These are phyloP conservation scores for Xanthoceras sorbifolium DNA, from an alignment of 345 rosid species.

Conservation along the genomic window DNA sequence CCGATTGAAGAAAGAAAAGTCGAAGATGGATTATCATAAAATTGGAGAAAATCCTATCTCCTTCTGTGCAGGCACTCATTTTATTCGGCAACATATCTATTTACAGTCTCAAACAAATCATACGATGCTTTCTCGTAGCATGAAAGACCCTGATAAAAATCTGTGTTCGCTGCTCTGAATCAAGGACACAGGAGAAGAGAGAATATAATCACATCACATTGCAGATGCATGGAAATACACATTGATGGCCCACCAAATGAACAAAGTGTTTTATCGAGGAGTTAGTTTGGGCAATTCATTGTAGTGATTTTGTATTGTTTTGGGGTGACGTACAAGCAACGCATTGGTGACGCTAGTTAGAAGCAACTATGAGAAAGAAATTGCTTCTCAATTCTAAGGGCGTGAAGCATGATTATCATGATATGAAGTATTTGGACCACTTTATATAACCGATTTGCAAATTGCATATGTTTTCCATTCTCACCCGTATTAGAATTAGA, in stretches of 20 bases:
- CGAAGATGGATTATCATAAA: background rate
- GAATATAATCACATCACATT: background rate
- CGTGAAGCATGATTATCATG: background rate
- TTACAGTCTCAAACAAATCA: background rate
- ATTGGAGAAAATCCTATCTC: background rate
- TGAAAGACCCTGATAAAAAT: background rate
- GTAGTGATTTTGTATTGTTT: background rate
- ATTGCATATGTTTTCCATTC: no score
- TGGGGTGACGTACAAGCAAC: constrained; percentile 5
- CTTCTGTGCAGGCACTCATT: background rate
- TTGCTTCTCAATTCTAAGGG: background rate
- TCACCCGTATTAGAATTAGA: background rate
- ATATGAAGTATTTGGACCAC: background rate
- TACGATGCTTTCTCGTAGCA: background rate
- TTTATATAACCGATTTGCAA: background rate
- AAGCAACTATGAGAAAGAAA: background rate
- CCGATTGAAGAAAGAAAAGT: background rate
- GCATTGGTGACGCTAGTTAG: constrained; percentile 9
- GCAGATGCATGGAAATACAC: background rate
- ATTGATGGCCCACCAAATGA: background rate
- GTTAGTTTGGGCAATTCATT: background rate
- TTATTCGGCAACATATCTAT: background rate
- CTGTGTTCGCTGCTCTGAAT: background rate
- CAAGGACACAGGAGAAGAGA: background rate
- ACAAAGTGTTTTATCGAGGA: background rate